A percentile compares a stretch with the other conserved stretches of the same genome.
Evolutionary conservation across 148 eudicot genomes (phyloP).

Genomic region (Diospyros lotus): DNA sequence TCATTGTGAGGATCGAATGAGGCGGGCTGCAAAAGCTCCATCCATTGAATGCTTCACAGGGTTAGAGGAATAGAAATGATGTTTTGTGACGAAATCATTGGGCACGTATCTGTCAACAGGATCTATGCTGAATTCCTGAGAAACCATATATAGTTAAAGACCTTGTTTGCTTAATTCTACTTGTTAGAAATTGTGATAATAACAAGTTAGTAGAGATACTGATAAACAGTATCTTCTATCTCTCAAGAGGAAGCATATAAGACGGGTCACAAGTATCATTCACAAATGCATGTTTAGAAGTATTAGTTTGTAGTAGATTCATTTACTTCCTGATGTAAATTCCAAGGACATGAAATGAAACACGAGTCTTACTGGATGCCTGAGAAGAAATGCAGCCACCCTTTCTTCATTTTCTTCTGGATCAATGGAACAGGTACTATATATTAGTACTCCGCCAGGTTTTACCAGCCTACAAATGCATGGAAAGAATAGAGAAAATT

Average conservation of each 20-base stretch:
- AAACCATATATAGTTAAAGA: constrained; percentile 2
- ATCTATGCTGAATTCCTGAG: constrained; percentile 75
- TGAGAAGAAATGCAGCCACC: constrained; percentile 68
- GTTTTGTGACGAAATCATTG: constrained; percentile 49
- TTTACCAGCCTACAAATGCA: constrained; percentile 60
- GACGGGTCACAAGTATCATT: neutral
- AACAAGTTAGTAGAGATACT: no score
- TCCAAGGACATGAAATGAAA: neutral
- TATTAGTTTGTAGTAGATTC: neutral
- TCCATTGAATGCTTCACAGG: constrained; percentile 88
- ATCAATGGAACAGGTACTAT: constrained; percentile 95
- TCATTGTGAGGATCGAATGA: constrained; percentile 32
- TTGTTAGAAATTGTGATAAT: no score
- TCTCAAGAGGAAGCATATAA: neutral
- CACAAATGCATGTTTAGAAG: neutral
- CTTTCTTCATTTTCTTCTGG: constrained; percentile 92
- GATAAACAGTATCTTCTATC: neutral
- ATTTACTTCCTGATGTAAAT: neutral
- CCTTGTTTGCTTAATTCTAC: neutral
- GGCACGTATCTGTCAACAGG: constrained; percentile 55
- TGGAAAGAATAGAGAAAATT: neutral
- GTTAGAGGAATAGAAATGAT: constrained; percentile 73
- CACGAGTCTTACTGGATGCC: constrained; percentile 55
- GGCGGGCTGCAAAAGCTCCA: constrained; percentile 98
- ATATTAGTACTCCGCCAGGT: constrained; percentile 80